Base-by-base conservation (phyloP, 1,284 basidiomycete species). In the Ustilago tritici region DNA sequence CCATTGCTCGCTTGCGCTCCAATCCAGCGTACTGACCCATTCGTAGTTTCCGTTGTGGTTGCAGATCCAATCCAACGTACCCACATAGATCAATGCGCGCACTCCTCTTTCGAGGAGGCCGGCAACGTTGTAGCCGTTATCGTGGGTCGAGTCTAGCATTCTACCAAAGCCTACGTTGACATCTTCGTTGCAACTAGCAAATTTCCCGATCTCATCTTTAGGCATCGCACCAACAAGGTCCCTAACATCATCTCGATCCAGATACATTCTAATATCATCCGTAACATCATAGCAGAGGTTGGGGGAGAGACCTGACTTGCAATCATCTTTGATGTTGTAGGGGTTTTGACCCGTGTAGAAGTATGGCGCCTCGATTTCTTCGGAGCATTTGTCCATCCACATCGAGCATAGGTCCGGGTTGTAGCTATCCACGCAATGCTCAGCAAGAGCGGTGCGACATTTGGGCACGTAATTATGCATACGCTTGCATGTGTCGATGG, bases 101-200 rank as follows among this genome's bases (percentile, higher is more conserved):
- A 94, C 86, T 6, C 91, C 91, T 35, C 92, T 90, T 82, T 94
- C 93, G 23, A 95, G 89, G 38, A 95, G 89, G 2, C 88, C 90
- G 1, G 90, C 89, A 63, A 94, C 88, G 81, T 94, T 91, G 85
- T 52, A 65, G 0, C 64, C 69, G 43, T 78, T 83, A 32, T 81
- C 76, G 17, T 79, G 69, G 0, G 61, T 32, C 19, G 35, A 40
- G 36, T 83, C 82, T 15, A 70, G 28, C 55, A 56, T 62, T 11
- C 40, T 34, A 10, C 12, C 19, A 57, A 84, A 84, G 1, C 73
- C 70, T 1, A 2, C 4, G 17, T 28, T 54, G 3, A 82, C 76
- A n/a, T 82, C 66, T 1, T 59, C 34, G 50, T 71, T 79, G 61
- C 77, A 82, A 36, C 73, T 73, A 12, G 65, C 65, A 55, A 82